Evolutionary conservation across 495 filamentous ascomycete genomes (phyloP).

Genomic region (Corynascus novoguineensis): DNA sequence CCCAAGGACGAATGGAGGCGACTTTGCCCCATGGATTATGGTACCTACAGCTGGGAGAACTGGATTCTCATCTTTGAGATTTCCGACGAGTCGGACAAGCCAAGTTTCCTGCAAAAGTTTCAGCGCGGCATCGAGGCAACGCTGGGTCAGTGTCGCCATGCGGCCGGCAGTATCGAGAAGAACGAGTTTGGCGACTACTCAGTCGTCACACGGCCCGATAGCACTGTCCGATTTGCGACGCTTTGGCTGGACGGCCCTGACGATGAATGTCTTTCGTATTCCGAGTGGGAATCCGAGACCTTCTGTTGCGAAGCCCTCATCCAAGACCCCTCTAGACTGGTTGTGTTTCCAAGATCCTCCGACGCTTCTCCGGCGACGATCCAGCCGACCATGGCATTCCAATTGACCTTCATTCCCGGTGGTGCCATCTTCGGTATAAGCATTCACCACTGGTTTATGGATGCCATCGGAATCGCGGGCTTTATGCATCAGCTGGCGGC

Average conservation of each 20-base stretch:
- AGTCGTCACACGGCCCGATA: neutral
- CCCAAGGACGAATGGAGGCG: neutral
- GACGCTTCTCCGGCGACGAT: neutral
- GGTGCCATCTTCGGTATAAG: neutral
- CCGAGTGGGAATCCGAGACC: neutral
- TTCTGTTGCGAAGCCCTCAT: neutral
- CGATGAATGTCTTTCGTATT: neutral
- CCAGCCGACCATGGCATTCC: neutral
- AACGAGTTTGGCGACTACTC: neutral
- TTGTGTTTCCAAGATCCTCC: too few species aligned
- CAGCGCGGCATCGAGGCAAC: neutral
- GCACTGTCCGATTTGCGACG: neutral
- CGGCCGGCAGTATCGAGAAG: neutral
- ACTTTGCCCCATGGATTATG: neutral
- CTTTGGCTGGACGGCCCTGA: neutral
- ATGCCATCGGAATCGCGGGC: neutral
- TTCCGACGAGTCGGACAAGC: neutral
- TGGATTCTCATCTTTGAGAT: neutral
- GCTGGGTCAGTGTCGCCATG: neutral
- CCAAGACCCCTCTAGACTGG: neutral
- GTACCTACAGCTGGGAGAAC: neutral
- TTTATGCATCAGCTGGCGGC: neutral
- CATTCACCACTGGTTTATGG: neutral
- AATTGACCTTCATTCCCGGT: neutral
- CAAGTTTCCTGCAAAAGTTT: neutral